Evolutionary conservation across 2,329 filamentous ascomycete species (phyloP).

Genomic region (Thermomyces lanuginosus): DNA sequence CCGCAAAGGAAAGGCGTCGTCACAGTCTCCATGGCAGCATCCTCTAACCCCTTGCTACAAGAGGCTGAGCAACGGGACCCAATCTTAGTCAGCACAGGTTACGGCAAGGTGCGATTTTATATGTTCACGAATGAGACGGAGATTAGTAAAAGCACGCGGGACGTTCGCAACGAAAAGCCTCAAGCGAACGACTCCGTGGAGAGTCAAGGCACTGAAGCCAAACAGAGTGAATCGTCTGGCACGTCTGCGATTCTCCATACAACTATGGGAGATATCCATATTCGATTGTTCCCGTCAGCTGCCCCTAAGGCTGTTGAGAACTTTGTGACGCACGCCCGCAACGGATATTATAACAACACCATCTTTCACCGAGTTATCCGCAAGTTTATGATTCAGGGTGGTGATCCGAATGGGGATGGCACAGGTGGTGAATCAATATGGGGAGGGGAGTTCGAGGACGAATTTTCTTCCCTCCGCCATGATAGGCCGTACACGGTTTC

Average conservation of each 20-base stretch:
- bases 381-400: constrained; percentile 92
- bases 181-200: constrained; percentile 40
- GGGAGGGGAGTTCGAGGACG: constrained; percentile 83
- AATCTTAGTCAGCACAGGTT: constrained; percentile 68
- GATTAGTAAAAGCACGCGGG: constrained; percentile 65
- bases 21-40: constrained; percentile 94
- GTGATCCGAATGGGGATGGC: constrained; percentile 74
- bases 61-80: constrained; percentile 85
- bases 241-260: constrained; percentile 78
- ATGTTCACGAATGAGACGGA: constrained; percentile 90
- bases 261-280: constrained; percentile 80
- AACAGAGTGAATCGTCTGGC: constrained; percentile 44
- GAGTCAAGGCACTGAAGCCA: constrained; percentile 35
- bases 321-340: constrained; percentile 79
- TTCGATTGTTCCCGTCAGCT: constrained; percentile 81
- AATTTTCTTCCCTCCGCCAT: constrained; percentile 79
- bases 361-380: constrained; percentile 95
- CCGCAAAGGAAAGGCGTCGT: constrained; percentile 86
- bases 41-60: constrained; percentile 77
- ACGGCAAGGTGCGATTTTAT: constrained; percentile 85
- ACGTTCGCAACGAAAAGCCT: constrained; percentile 90
- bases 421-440: constrained; percentile 85
- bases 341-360: constrained; percentile 91
- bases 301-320: constrained; percentile 94
- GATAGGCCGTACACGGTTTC: constrained; percentile 93